phyloP scores from a whole-genome alignment of 345 rosid genomes.

The Syzygium oleosum region DNA sequence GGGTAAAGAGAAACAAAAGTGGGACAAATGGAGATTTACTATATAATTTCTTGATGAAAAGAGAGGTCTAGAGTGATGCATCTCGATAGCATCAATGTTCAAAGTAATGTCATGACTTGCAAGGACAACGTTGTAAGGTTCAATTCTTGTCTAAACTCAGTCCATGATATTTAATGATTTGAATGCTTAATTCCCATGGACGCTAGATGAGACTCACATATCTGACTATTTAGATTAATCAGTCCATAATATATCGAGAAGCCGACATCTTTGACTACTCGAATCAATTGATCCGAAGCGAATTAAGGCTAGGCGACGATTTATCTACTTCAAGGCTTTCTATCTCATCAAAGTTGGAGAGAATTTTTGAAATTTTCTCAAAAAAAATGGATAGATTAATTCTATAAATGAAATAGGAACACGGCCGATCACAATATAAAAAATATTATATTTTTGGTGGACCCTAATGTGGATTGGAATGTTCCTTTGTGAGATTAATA shows the following conservation, averaged over 20 bases:
- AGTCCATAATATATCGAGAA: too few species aligned
- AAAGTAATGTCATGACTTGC: neutral
- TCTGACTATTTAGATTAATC: neutral
- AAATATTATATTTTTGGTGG: neutral
- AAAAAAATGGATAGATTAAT: neutral
- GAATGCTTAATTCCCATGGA: neutral
- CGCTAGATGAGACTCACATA: neutral
- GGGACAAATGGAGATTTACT: too few species aligned
- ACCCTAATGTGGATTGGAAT: neutral
- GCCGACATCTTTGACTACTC: too few species aligned
- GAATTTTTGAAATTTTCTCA: neutral
- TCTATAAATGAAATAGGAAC: too few species aligned
- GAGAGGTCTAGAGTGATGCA: too few species aligned
- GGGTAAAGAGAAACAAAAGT: too few species aligned
- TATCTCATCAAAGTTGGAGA: too few species aligned
- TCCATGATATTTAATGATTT: neutral
- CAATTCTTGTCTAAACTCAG: neutral
- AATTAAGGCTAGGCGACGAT: too few species aligned
- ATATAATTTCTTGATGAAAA: too few species aligned
- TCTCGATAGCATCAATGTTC: neutral
- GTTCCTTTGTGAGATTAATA: neutral
- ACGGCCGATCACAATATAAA: neutral
- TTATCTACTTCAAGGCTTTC: too few species aligned
- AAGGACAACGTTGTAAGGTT: neutral
- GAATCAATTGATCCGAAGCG: too few species aligned